These are phyloP conservation scores for Fusarium aywerte DNA, from an alignment of 2,329 filamentous ascomycete species.

Conservation along the genomic window DNA sequence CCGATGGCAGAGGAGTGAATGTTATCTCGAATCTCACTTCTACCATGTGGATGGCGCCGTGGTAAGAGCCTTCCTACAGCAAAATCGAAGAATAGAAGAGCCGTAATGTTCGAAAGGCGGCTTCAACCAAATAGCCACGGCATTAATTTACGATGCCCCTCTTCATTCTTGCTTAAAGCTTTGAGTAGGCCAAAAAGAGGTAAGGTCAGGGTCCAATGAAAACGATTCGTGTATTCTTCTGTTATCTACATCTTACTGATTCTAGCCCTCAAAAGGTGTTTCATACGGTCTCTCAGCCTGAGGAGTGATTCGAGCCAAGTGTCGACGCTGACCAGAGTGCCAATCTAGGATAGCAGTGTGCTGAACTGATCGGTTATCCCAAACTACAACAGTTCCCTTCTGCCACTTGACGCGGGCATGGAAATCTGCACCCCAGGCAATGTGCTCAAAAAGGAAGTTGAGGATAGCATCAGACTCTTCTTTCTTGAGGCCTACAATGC, in stretches of 20 bases:
- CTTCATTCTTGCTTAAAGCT: neutral
- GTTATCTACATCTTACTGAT: neutral
- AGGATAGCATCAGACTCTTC: slow-evolving; percentile 83
- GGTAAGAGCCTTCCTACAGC: neutral
- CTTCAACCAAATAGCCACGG: neutral
- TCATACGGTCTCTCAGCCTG: slow-evolving; percentile 83
- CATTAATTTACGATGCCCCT: neutral
- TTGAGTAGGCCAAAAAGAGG: neutral
- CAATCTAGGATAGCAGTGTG: slow-evolving; percentile 86
- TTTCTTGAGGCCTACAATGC: slow-evolving; percentile 85
- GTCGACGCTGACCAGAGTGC: slow-evolving; percentile 80
- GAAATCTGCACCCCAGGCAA: slow-evolving; percentile 69
- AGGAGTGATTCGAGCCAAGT: slow-evolving; percentile 83
- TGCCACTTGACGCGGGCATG: slow-evolving; percentile 82
- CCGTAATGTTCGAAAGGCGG: neutral
- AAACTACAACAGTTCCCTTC: slow-evolving; percentile 82
- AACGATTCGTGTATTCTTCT: neutral
- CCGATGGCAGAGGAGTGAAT: neutral
- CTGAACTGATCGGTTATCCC: slow-evolving; percentile 84
- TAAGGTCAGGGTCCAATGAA: too few species aligned
- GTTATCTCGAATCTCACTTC: neutral
- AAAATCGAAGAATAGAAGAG: neutral
- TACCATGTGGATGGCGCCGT: fast-evolving
- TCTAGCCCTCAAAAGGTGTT: slow-evolving; percentile 61
- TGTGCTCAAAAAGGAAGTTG: slow-evolving; percentile 73